Evolutionary conservation across 179 eudicot species (phyloP).

Genomic region (Nepenthes alata): DNA sequence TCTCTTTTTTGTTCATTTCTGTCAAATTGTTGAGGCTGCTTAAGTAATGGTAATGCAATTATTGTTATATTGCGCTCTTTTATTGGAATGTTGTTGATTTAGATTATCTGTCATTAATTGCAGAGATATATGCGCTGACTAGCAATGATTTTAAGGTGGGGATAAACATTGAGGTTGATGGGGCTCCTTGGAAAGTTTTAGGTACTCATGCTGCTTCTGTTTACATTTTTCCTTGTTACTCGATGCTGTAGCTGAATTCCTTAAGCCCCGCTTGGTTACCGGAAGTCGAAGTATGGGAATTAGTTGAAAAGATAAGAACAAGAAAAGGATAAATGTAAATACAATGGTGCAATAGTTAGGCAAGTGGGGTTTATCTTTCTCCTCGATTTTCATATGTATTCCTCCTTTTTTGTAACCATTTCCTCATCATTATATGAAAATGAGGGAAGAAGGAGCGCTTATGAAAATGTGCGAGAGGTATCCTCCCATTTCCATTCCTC

Average conservation of each 20-base stretch:
- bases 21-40: not conserved
- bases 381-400: no score
- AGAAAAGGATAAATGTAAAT: no score
- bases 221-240: not conserved
- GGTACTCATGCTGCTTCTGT: constrained; percentile 26
- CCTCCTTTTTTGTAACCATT: no score
- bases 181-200: constrained; percentile 81
- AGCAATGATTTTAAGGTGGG: constrained; percentile 95
- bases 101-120: not conserved
- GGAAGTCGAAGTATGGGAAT: no score
- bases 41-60: no score
- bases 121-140: constrained; percentile 67
- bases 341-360: no score
- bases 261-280: no score
- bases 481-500: not conserved
- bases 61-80: no score
- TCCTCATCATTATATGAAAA: no score
- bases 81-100: not conserved
- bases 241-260: not conserved
- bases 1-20: not conserved
- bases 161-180: constrained; percentile 72
- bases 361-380: no score
- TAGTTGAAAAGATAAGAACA: no score
- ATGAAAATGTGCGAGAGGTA: not conserved
- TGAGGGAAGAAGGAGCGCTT: not conserved